Base-by-base conservation (phyloP, 2,329 filamentous ascomycete genomes). In the Boeremia lycopersici region DNA sequence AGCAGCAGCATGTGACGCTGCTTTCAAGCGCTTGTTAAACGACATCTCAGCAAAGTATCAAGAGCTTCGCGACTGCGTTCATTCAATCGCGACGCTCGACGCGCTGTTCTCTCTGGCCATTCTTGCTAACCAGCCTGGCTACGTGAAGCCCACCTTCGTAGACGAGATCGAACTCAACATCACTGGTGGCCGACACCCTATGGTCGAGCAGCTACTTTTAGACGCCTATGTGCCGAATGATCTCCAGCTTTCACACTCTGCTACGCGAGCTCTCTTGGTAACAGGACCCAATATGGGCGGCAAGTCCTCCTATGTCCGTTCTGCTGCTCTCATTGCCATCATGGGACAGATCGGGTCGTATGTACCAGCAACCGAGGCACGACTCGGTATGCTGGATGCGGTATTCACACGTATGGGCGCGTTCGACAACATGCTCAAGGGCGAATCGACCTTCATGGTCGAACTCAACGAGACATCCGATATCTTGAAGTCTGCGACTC, bases 231-330 rank as follows among this genome's bases (percentile, higher is more conserved):
- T 99, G 53, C 93, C 95, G 41, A 99, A 99, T 76, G 86, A 89
- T 67, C 89, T 91, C 10, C 78, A 84, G 2, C 84, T 98, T 41
- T 82, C 85, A n/a, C 83, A 69, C 28, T 53, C 63, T 19, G 48
- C 52, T 2, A 74, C 86, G 3, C 83, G 90, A 6, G 91, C 91
- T 2, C 85, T 97, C 63, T 87, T 98, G 51, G 88, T 99, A 67
- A 99, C 95, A 0, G 95, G 95, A 0, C 95, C 95, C 28, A 99
- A 99, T 78, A 99, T 99, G 95, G 95, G 95, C 67, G 95, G 95
- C 52, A 99, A 99, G 73, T 96, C 91, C n/a, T 95, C 89, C 53
- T 99, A 96, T 74, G 93, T 99, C 19, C 91, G 95, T 48, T 90
- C 93, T 62, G 87, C 96, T 39, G 93, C 95, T 9, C 85, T 99